Evolutionary conservation across 2,329 filamentous ascomycete genomes (phyloP).

Genomic region (Lasiodiplodia sp.): DNA sequence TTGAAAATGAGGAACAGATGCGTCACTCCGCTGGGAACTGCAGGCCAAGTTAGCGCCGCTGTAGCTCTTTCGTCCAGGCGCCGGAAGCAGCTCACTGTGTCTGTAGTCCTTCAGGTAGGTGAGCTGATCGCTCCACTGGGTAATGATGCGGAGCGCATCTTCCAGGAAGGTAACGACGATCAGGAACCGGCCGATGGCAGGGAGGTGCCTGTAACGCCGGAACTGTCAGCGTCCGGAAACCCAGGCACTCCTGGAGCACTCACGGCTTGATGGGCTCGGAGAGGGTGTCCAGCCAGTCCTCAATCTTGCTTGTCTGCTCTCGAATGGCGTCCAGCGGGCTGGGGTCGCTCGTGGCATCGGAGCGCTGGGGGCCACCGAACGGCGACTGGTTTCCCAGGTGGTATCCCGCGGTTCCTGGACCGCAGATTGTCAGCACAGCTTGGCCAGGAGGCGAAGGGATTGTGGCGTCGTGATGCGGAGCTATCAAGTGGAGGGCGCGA

Average conservation of each 20-base stretch:
- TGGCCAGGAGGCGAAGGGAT: constrained; percentile 32
- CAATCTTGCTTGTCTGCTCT: constrained; percentile 97
- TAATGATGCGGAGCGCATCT: constrained; percentile 93
- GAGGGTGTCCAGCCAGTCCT: constrained; percentile 86
- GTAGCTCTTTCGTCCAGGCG: constrained; percentile 4
- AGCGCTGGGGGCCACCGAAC: constrained; percentile 68
- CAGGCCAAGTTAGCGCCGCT: constrained; percentile 29
- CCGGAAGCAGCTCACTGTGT: constrained; percentile 71
- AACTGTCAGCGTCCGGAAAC: constrained; percentile 35
- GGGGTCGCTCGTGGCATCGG: constrained; percentile 70
- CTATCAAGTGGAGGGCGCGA: constrained; percentile 17
- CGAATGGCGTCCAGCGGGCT: constrained; percentile 87
- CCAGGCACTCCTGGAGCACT: constrained; percentile 48
- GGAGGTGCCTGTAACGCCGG: constrained; percentile 74
- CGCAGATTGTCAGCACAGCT: neutral
- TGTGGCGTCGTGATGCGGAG: constrained; percentile 12
- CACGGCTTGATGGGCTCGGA: constrained; percentile 96
- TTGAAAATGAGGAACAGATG: constrained; percentile 93
- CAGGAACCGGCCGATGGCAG: constrained; percentile 93
- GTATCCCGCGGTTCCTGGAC: constrained; percentile 72
- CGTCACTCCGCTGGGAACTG: constrained; percentile 87
- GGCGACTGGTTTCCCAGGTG: constrained; percentile 78
- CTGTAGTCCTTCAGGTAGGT: constrained; percentile 92
- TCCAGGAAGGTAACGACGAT: constrained; percentile 99
- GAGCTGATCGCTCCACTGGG: constrained; percentile 96